Percentiles rank a stretch among this genome's conserved stretches.
These are phyloP conservation scores for Corylus americana DNA, from an alignment of 306 rosid genomes.

Conservation along the genomic window DNA sequence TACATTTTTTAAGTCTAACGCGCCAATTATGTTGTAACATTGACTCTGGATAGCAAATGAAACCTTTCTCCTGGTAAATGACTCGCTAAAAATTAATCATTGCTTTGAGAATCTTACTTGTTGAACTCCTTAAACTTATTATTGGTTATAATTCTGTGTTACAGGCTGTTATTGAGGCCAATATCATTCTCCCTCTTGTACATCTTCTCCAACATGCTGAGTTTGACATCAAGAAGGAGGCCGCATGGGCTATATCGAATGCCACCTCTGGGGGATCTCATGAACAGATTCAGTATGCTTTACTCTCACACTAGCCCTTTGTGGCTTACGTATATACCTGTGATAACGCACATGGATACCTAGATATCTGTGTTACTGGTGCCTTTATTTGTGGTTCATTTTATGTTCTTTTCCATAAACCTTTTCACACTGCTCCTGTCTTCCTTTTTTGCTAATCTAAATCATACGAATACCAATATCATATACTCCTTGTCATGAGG, in stretches of 20 bases:
- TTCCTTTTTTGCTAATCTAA: neutral
- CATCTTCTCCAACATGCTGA: slow-evolving; percentile 63
- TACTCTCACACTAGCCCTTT: neutral
- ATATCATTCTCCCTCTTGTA: slow-evolving; percentile 53
- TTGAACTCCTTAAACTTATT: neutral
- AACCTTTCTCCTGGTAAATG: neutral
- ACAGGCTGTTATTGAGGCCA: slow-evolving; percentile 70
- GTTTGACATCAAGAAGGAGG: slow-evolving; percentile 75
- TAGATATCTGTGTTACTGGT: neutral
- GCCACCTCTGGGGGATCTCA: slow-evolving; percentile 72
- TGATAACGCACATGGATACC: neutral
- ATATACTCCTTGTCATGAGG: too few species aligned
- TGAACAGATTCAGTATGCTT: slow-evolving; percentile 67
- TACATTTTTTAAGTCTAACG: neutral
- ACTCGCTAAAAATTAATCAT: neutral
- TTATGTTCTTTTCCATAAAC: neutral
- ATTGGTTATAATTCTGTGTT: slow-evolving; percentile 14
- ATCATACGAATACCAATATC: too few species aligned
- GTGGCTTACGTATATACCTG: neutral
- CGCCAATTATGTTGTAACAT: neutral
- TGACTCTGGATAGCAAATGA: neutral
- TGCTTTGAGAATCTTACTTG: neutral
- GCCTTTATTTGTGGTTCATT: neutral
- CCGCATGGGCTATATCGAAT: slow-evolving; percentile 77
- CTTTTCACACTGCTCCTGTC: neutral